Evolutionary conservation across 805 yeast species (phyloP).

Genomic region (Sporopachydermia lactativora): DNA sequence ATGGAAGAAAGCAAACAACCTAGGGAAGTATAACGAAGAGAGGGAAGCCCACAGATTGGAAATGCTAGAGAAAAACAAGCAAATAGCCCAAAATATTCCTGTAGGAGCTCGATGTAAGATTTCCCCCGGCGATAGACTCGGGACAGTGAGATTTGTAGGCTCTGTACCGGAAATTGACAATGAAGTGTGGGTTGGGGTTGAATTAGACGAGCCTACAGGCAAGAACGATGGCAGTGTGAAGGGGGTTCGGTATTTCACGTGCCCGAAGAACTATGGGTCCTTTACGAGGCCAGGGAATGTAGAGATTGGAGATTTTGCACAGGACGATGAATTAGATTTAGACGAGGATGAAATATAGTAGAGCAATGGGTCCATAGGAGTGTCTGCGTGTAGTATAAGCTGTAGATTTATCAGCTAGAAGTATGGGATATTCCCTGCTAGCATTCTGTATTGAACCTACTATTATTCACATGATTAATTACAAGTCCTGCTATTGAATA

Average conservation of each 20-base stretch:
- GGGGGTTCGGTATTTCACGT: constrained; percentile 43
- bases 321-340: constrained; percentile 32
- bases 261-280: constrained; percentile 50
- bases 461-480: too few relatives aligned
- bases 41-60: constrained; percentile 11
- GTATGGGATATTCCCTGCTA: too few relatives aligned
- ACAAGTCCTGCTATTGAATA: too few relatives aligned
- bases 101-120: constrained; percentile 44
- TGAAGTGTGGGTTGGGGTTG: constrained; percentile 72
- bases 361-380: neutral
- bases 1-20: constrained; percentile 58
- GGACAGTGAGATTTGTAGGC: constrained; percentile 62
- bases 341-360: constrained; percentile 24
- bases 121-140: constrained; percentile 39
- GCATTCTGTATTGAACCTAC: too few relatives aligned
- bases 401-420: too few relatives aligned
- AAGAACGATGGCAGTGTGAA: constrained; percentile 69
- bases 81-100: constrained; percentile 14
- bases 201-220: constrained; percentile 76
- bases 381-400: neutral
- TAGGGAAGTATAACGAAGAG: constrained; percentile 34
- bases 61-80: constrained; percentile 18
- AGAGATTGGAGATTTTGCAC: constrained; percentile 56
- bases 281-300: constrained; percentile 61
- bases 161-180: constrained; percentile 37